Evolutionary conservation across 371 early-diverging fungal genomes (phyloP).

Genomic region (Blastocladiella emersonii): DNA sequence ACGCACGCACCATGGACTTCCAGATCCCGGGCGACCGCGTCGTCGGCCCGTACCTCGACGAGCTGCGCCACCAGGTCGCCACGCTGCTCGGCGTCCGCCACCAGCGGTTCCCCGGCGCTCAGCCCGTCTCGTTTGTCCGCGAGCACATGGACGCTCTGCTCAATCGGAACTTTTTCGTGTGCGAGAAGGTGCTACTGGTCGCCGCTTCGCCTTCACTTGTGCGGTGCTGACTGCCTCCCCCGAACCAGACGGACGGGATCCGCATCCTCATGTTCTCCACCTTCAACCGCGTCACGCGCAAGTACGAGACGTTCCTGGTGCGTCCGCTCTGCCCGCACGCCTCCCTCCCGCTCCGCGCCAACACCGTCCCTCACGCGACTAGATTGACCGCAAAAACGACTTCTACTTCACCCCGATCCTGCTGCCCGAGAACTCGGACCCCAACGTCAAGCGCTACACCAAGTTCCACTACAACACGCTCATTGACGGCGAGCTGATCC

Average conservation of each 20-base stretch:
- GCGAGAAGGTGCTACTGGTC: constrained; percentile 44
- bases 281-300: constrained; percentile 27
- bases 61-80: background rate
- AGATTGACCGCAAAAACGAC: constrained; percentile 54
- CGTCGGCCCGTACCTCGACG: background rate
- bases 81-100: background rate
- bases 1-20: too few species aligned
- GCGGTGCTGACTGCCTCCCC: too few species aligned
- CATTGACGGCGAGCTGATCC: constrained; percentile 61
- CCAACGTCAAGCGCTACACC: constrained; percentile 24
- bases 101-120: constrained; percentile 64
- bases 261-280: constrained; percentile 54
- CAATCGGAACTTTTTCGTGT: constrained; percentile 71
- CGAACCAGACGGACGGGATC: constrained; percentile 54
- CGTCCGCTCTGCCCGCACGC: background rate
- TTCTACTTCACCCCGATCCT: constrained; percentile 41
- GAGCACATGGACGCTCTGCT: constrained; percentile 49
- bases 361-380: background rate
- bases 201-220: background rate
- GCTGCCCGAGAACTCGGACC: constrained; percentile 40
- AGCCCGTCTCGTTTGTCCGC: constrained; percentile 61
- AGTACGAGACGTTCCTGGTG: constrained; percentile 50
- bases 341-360: background rate
- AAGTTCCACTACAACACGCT: constrained; percentile 49
- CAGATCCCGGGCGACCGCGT: background rate